Base-by-base conservation (phyloP, 768 basidiomycete genomes). In the Pisolithus albus region DNA sequence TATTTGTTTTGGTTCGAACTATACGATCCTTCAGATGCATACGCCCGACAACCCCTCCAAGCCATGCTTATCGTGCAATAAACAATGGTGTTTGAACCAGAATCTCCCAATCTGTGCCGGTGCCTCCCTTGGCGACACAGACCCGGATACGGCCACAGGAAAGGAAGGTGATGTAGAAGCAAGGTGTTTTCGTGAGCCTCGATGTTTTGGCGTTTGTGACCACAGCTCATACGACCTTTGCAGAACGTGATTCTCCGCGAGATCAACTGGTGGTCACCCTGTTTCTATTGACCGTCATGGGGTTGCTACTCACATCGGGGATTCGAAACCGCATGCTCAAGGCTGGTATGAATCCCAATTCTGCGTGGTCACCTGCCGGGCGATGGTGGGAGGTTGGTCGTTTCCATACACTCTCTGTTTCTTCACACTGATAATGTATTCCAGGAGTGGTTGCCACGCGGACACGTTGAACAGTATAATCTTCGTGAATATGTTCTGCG, bases 81-180 rank as follows among this genome's bases (percentile, higher is more conserved):
- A 92, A 63, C 88, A 92, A 63, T 96, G 93, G 88, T 96, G 93
- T 70, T 73, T 93, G 50, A 89, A 95, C 64, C 93, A 91, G 68
- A 90, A 92, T 62, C 75, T 96, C 36, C 72, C 78, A 15, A 94
- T 92, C 41, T 95, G 90, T 65, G 77, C 79, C 9, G 86, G 86
- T 24, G 90, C 90, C 44, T 77, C 80, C 46, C 70, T 94, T 48
- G 93, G 92, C 23, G 88, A 92, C 61, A 84, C 88, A 21, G 82
- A 96, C 68, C 89, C 89, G 24, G 93, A 96, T 68, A 92, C 88
- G 16, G 91, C 88, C 11, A 94, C 92, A 5, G 93, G 93, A 32
- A 93, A 88, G 64, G 93, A 95, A 68, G 93, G 93, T 40, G 92
- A 95, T 68, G 90, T 96, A 21, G 92, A 94, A 72, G 92, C 92